Evolutionary conservation across 179 eudicot genomes (phyloP).

Genomic region (Carnegiea gigantea): DNA sequence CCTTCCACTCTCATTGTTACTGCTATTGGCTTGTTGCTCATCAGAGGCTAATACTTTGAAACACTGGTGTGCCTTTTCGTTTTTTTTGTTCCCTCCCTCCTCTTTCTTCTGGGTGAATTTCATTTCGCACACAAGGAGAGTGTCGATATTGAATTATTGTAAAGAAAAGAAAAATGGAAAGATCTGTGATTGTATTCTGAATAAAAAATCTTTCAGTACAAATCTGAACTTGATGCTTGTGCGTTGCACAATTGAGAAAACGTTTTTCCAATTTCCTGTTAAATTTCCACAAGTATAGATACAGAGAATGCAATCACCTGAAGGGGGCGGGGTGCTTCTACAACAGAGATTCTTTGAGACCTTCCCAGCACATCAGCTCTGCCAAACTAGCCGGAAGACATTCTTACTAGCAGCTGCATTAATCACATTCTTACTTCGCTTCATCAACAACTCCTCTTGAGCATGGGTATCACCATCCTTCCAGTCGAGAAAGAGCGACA

Average conservation of each 20-base stretch:
- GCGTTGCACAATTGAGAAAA: neutral
- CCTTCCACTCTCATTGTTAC: slow-evolving; percentile 57
- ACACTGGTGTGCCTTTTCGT: neutral
- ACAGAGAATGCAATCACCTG: neutral
- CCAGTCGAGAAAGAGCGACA: neutral
- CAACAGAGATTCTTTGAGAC: neutral
- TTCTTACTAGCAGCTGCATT: slow-evolving; percentile 65
- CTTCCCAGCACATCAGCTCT: slow-evolving; percentile 25
- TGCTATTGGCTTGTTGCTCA: slow-evolving; percentile 49
- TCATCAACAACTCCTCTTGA: slow-evolving; percentile 86
- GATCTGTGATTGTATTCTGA: neutral
- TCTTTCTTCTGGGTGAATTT: neutral
- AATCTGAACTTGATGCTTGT: neutral
- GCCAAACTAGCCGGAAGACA: slow-evolving; percentile 75
- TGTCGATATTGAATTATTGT: neutral
- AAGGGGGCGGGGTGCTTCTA: neutral
- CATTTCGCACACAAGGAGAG: neutral
- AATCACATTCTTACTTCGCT: slow-evolving; percentile 52
- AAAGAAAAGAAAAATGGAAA: neutral
- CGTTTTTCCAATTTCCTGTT: neutral
- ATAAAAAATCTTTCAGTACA: neutral
- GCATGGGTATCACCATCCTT: slow-evolving; percentile 69
- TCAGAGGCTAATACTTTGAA: slow-evolving; percentile 12
- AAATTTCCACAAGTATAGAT: neutral
- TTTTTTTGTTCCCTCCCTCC: neutral